These are phyloP conservation scores for Aureobasidium sp. DNA, from an alignment of 2,329 filamentous ascomycete species.

Conservation along the genomic window DNA sequence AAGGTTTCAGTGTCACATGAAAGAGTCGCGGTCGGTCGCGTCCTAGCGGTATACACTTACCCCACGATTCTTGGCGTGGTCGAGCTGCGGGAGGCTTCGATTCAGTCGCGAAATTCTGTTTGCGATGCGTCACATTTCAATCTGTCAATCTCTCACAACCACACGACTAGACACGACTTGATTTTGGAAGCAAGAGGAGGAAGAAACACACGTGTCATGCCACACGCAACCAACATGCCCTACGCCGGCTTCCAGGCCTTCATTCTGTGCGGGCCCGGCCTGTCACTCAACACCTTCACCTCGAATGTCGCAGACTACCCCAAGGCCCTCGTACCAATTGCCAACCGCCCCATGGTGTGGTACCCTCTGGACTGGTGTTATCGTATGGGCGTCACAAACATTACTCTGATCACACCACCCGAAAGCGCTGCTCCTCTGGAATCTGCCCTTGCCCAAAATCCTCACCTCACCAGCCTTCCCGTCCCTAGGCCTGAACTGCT, in stretches of 20 bases:
- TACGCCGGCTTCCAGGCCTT: constrained; percentile 73
- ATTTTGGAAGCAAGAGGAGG: background rate
- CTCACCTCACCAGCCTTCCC: constrained; percentile 67
- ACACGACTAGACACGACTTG: background rate
- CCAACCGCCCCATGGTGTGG: constrained; percentile 84
- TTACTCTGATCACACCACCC: constrained; percentile 51
- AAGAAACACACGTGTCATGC: constrained; percentile 46
- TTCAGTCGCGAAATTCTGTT: constrained; percentile 1
- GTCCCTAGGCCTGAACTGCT: constrained; percentile 68
- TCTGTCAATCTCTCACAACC: too few species aligned
- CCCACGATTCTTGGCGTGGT: constrained; percentile 3
- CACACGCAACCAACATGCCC: constrained; percentile 63
- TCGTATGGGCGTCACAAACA: constrained; percentile 65
- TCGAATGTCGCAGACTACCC: constrained; percentile 72
- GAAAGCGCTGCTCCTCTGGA: constrained; percentile 59
- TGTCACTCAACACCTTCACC: constrained; percentile 75
- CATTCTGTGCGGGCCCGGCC: constrained; percentile 75
- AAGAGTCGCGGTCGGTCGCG: background rate
- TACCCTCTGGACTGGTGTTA: constrained; percentile 83
- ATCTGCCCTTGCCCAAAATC: constrained; percentile 67
- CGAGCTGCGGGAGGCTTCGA: background rate
- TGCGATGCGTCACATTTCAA: constrained; percentile 9
- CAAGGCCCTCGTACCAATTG: constrained; percentile 74
- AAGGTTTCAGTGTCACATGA: background rate
- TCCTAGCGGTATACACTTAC: background rate